phyloP scores from a whole-genome alignment of 2,329 filamentous ascomycete genomes.

The Parascedosporium putredinis region DNA sequence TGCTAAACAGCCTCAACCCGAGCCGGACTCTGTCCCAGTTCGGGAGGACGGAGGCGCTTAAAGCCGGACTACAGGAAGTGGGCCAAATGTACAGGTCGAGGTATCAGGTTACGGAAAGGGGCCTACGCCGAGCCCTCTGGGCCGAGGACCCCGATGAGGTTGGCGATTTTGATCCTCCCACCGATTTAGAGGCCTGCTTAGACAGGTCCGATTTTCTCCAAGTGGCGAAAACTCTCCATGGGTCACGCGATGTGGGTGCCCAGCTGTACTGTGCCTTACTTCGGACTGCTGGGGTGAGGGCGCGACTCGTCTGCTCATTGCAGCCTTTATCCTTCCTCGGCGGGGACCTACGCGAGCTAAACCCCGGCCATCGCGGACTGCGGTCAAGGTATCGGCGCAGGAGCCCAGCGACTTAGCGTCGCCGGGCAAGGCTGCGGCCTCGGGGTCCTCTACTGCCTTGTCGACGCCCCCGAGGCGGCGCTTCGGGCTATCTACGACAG shows the following conservation, averaged over 20 bases:
- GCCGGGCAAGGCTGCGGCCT: constrained; percentile 8
- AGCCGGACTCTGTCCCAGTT: constrained; percentile 60
- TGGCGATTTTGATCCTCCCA: constrained; percentile 42
- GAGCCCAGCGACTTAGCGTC: constrained; percentile 20
- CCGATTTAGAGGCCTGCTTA: constrained; percentile 55
- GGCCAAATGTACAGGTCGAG: constrained; percentile 56
- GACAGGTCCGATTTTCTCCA: constrained; percentile 64
- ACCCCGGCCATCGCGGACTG: constrained; percentile 4
- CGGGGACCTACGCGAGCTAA: constrained; percentile 36
- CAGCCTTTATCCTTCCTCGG: constrained; percentile 66
- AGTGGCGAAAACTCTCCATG: constrained; percentile 58
- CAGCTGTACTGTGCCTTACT: constrained; percentile 86
- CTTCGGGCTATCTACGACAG: background rate
- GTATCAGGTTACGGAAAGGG: constrained; percentile 62
- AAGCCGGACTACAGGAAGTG: constrained; percentile 65
- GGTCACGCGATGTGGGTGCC: constrained; percentile 80
- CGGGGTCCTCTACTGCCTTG: constrained; percentile 1
- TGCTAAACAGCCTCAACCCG: constrained; percentile 58
- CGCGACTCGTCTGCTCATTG: constrained; percentile 80
- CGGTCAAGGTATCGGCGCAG: constrained; percentile 15
- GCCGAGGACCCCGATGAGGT: constrained; percentile 52
- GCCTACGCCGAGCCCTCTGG: constrained; percentile 65
- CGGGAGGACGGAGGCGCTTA: constrained; percentile 63
- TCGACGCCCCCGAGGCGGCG: background rate
- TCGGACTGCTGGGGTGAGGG: constrained; percentile 68